These are phyloP conservation scores for Umbellularia californica DNA, from an alignment of 164 flowering plant genomes.

Conservation along the genomic window DNA sequence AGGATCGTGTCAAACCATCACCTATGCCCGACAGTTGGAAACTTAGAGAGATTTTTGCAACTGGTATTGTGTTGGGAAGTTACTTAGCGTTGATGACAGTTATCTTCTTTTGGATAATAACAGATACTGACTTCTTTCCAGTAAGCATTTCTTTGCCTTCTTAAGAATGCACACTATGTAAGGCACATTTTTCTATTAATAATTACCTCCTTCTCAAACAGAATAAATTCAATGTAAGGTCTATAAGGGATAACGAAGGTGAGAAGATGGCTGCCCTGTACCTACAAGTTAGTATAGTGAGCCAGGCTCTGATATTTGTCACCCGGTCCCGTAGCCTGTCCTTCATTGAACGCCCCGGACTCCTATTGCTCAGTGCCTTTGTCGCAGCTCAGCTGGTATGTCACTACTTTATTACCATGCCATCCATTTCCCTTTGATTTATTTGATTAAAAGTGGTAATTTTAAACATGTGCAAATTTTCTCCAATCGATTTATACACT, in stretches of 20 bases:
- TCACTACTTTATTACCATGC: not conserved
- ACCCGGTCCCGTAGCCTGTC: slow-evolving; percentile 97
- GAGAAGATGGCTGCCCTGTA: slow-evolving; percentile 89
- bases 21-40: slow-evolving; percentile 99
- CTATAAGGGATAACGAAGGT: slow-evolving; percentile 25
- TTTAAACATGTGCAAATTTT: too few relatives aligned
- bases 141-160: slow-evolving; percentile 29
- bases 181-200: not conserved
- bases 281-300: slow-evolving; percentile 94
- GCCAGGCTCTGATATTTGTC: slow-evolving; percentile 94
- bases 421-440: too few relatives aligned
- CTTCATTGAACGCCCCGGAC: slow-evolving; percentile 79
- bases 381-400: slow-evolving; percentile 78
- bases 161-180: not conserved
- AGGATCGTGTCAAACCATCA: slow-evolving; percentile 96
- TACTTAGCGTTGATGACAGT: slow-evolving; percentile 93
- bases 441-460: too few relatives aligned
- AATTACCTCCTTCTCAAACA: slow-evolving; percentile 21
- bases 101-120: slow-evolving; percentile 78
- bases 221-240: slow-evolving; percentile 61
- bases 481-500: too few relatives aligned
- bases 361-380: slow-evolving; percentile 62
- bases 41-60: slow-evolving; percentile 85
- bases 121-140: slow-evolving; percentile 71
- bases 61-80: slow-evolving; percentile 87